Evolutionary conservation across 2,329 filamentous ascomycete genomes (phyloP).

Genomic region (Cladosporium sp.): DNA sequence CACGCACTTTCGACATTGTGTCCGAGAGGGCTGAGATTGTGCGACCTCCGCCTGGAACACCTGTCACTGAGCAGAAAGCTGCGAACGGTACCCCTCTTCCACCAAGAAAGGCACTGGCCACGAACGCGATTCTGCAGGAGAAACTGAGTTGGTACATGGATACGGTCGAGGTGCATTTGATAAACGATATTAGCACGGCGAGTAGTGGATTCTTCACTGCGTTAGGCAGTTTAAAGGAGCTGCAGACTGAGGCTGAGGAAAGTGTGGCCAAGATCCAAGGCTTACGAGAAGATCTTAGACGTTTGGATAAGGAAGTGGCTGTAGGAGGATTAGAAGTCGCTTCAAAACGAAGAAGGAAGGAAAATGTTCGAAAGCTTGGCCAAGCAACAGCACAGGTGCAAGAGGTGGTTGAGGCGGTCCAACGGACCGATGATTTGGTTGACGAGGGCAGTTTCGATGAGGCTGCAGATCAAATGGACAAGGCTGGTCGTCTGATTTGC

Average conservation of each 20-base stretch:
- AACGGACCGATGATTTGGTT: conserved; percentile 72
- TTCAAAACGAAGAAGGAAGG: conserved; percentile 71
- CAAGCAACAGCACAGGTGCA: conserved; percentile 79
- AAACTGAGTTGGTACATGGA: conserved; percentile 99
- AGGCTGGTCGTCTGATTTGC: conserved; percentile 72
- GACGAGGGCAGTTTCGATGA: conserved; percentile 78
- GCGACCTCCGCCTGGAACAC: conserved; percentile 54
- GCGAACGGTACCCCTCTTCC: conserved; percentile 51
- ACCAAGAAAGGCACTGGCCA: conserved; percentile 78
- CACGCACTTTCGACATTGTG: conserved; percentile 91
- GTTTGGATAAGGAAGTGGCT: conserved; percentile 82
- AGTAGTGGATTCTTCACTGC: conserved; percentile 96
- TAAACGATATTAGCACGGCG: conserved; percentile 91
- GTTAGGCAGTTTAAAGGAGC: conserved; percentile 79
- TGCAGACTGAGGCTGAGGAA: conserved; percentile 87
- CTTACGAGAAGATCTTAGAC: conserved; percentile 71
- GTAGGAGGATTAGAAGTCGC: conserved; percentile 79
- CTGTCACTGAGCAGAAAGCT: conserved; percentile 41
- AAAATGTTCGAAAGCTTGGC: conserved; percentile 78
- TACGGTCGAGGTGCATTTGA: conserved; percentile 94
- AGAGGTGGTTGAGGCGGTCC: conserved; percentile 69
- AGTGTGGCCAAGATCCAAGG: conserved; percentile 83
- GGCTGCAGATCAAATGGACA: conserved; percentile 72
- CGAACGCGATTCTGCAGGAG: conserved; percentile 94
- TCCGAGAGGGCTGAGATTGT: conserved; percentile 96